Percentiles rank a stretch among this genome's conserved stretches.
These are phyloP conservation scores for Licmophora abbreviata DNA, from an alignment of 108 stramenopile genomes.

Conservation along the genomic window DNA sequence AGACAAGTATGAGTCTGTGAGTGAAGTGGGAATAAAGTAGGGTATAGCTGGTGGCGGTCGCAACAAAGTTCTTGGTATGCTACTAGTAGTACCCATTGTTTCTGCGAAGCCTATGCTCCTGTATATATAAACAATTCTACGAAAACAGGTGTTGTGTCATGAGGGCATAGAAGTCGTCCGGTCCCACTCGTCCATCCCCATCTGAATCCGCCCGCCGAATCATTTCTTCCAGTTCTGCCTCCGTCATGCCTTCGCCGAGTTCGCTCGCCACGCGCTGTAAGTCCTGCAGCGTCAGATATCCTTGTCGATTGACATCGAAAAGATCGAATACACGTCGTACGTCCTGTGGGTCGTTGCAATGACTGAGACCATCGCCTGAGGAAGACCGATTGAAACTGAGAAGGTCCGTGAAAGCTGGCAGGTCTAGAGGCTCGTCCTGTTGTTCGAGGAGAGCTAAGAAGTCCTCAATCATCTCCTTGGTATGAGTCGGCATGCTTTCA, in stretches of 20 bases:
- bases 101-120: background rate
- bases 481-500: too few relatives aligned
- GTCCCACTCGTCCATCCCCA: slow-evolving; percentile 77
- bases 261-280: slow-evolving; percentile 92
- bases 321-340: slow-evolving; percentile 92
- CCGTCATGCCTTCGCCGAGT: slow-evolving; percentile 95
- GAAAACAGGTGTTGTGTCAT: slow-evolving; percentile 79
- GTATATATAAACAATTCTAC: slow-evolving; percentile 5
- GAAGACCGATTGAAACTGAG: too few relatives aligned
- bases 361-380: slow-evolving; percentile 4
- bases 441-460: too few relatives aligned
- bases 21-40: background rate
- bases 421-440: too few relatives aligned
- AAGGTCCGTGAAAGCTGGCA: too few relatives aligned
- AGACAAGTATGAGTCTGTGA: slow-evolving; percentile 3
- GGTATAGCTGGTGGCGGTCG: too few relatives aligned
- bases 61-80: too few relatives aligned
- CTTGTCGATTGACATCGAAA: slow-evolving; percentile 95
- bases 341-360: slow-evolving; percentile 33
- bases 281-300: slow-evolving; percentile 90
- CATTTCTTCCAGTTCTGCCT: slow-evolving; percentile 98
- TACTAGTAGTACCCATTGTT: too few relatives aligned
- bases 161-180: slow-evolving; percentile 87
- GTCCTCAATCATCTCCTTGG: too few relatives aligned
- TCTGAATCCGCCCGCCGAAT: slow-evolving; percentile 89